These are phyloP conservation scores for Artemisia argyi DNA, from an alignment of 129 eudicot species.

Conservation along the genomic window DNA sequence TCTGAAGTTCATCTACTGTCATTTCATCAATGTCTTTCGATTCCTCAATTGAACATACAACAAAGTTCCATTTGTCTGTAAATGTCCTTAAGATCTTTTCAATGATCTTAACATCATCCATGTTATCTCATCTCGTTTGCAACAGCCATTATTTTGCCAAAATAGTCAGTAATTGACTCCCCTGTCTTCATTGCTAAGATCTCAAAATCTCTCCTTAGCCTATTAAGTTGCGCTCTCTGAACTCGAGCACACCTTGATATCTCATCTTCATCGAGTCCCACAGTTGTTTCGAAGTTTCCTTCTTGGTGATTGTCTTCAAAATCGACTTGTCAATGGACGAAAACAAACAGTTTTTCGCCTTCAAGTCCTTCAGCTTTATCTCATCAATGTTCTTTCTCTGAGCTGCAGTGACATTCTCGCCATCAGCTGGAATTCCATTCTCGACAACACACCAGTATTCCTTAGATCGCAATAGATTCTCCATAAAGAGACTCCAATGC, in stretches of 20 bases:
- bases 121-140: not conserved
- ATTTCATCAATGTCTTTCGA: not conserved
- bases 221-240: not conserved
- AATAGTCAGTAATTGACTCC: not conserved
- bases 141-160: not conserved
- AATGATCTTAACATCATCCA: not conserved
- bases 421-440: not conserved
- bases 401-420: not conserved
- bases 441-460: not conserved
- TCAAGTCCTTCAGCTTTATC: slow-evolving; percentile 1
- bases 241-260: slow-evolving; percentile 1
- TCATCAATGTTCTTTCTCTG: not conserved
- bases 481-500: slow-evolving; percentile 1
- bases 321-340: not conserved
- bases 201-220: not conserved
- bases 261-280: not conserved
- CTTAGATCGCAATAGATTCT: not conserved
- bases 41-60: not conserved
- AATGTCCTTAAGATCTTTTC: not conserved
- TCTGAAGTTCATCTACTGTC: slow-evolving; percentile 1
- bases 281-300: not conserved
- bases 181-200: not conserved
- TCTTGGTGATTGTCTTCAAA: not conserved
- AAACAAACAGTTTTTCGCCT: not conserved
- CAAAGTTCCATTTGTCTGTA: not conserved